Evolutionary conservation across 805 yeast species (phyloP).

Genomic region (Candida silvatica): DNA sequence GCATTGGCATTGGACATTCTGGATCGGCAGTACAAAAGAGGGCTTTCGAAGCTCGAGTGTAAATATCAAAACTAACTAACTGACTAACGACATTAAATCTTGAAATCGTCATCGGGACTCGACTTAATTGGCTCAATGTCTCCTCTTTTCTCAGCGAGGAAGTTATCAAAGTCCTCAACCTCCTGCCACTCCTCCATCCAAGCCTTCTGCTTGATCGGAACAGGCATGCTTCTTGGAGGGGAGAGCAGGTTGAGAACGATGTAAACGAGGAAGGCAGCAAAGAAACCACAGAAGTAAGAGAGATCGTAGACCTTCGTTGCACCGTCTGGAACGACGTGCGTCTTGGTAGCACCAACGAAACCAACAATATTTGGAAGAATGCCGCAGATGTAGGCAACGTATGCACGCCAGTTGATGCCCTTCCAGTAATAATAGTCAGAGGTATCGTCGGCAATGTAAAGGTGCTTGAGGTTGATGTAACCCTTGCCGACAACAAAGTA

Average conservation of each 20-base stretch:
- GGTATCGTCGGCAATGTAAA: conserved; percentile 41
- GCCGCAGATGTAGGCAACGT: conserved; percentile 71
- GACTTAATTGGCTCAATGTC: conserved; percentile 1
- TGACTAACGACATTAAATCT: no score
- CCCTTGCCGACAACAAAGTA: conserved; percentile 73
- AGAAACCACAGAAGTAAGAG: conserved; percentile 72
- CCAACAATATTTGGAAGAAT: conserved; percentile 81
- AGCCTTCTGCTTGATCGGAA: conserved; percentile 36
- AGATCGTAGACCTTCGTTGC: conserved; percentile 67
- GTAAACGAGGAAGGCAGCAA: conserved; percentile 48
- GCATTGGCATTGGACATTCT: conserved; percentile 1
- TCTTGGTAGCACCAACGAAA: conserved; percentile 74
- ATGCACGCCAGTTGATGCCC: conserved; percentile 83
- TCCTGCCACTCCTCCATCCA: conserved; percentile 59
- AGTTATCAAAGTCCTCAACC: conserved; percentile 51
- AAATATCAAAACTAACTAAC: no score
- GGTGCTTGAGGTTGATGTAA: conserved; percentile 48
- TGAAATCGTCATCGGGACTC: conserved; percentile 2
- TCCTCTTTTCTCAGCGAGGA: conserved; percentile 7
- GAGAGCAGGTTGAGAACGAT: conserved; percentile 39
- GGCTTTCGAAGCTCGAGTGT: conserved; percentile 1
- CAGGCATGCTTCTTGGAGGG: conserved; percentile 41
- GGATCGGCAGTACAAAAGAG: conserved; percentile 1
- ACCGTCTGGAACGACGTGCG: conserved; percentile 63
- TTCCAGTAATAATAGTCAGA: conserved; percentile 50